Conservation (phyloP, 257 asterid species). For the Penstemon newberryi region DNA sequence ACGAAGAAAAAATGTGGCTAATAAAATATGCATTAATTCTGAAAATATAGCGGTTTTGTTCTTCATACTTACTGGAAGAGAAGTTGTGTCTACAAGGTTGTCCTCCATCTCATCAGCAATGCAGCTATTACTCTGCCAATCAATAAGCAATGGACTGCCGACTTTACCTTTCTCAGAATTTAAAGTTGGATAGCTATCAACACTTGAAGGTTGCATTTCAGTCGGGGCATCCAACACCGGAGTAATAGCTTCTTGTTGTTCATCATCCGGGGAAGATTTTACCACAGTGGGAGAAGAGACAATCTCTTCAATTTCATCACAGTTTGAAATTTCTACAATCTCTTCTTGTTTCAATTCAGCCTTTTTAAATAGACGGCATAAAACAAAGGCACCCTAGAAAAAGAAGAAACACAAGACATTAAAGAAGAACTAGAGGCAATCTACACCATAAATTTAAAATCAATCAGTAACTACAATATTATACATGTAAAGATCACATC, state of each 20-base stretch:
- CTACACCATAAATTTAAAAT: not conserved
- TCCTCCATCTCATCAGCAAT: slow-evolving; percentile 31
- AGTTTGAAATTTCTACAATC: slow-evolving; percentile 42
- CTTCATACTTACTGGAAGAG: slow-evolving; percentile 53
- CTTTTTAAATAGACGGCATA: slow-evolving; percentile 88
- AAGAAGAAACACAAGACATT: slow-evolving; percentile 5
- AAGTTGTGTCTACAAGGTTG: slow-evolving; percentile 15
- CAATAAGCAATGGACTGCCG: slow-evolving; percentile 28
- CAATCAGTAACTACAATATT: not conserved
- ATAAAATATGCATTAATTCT: not conserved
- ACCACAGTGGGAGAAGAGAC: slow-evolving; percentile 46
- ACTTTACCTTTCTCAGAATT: slow-evolving; percentile 30
- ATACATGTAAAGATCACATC: not conserved
- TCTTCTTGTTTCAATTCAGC: slow-evolving; percentile 66
- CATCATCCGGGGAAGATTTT: slow-evolving; percentile 56
- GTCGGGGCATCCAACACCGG: slow-evolving; percentile 32
- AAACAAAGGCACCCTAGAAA: slow-evolving; percentile 78
- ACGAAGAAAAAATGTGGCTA: no score
- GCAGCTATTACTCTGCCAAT: slow-evolving; percentile 24
- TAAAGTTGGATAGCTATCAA: slow-evolving; percentile 29
- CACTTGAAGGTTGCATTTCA: slow-evolving; percentile 41
- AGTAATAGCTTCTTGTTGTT: slow-evolving; percentile 50
- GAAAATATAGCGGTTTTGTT: not conserved
- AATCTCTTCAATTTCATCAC: slow-evolving; percentile 51
- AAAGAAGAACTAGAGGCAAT: not conserved